phyloP scores from a whole-genome alignment of 345 rosid species.

The Populus tremula region DNA sequence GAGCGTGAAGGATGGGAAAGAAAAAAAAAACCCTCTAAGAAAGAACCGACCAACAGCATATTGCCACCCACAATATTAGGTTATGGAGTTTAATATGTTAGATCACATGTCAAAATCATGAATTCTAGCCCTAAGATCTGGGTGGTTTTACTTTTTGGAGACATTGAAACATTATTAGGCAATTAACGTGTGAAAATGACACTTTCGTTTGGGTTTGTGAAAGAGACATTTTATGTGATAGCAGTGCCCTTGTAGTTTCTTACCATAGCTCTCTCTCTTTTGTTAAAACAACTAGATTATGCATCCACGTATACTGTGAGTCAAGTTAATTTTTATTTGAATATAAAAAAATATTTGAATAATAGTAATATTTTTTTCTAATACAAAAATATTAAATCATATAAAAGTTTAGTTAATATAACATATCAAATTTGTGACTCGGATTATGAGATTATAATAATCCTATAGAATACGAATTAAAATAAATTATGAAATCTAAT shows the following conservation, averaged over 20 bases:
- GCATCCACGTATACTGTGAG: no score
- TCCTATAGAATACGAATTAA: rapidly evolving
- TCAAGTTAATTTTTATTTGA: no score
- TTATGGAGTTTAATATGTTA: not conserved
- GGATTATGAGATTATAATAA: no score
- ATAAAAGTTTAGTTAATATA: no score
- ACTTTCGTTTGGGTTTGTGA: not conserved
- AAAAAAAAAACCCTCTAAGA: no score
- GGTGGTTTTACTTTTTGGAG: conserved; percentile 3
- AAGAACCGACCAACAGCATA: not conserved
- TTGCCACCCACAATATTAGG: not conserved
- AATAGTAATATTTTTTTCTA: no score
- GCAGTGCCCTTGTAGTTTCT: no score
- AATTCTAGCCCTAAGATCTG: not conserved
- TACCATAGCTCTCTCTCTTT: not conserved
- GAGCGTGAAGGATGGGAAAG: not conserved
- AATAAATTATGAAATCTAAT: no score
- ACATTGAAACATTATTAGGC: not conserved
- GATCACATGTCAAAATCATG: conserved; percentile 1
- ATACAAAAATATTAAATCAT: no score
- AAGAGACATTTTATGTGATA: not conserved
- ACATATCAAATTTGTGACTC: no score
- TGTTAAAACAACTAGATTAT: no score
- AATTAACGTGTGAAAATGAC: not conserved
- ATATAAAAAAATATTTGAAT: no score